A percentile compares a stretch with the other conserved stretches of the same genome.
Conservation (phyloP, 331 rosid genomes). For the Dryas integrifolia region DNA sequence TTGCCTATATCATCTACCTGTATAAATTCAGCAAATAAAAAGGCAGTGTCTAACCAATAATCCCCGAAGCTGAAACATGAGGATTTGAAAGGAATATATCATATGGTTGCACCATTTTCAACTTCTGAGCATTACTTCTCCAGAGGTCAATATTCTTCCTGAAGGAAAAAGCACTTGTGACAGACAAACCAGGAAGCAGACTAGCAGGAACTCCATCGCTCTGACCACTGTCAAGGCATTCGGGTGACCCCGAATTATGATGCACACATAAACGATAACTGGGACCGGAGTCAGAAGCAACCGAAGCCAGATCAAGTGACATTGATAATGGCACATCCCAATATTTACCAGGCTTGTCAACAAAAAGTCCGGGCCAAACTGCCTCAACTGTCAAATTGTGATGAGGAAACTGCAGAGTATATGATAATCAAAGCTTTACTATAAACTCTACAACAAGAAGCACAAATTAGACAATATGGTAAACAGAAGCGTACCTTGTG, state of each 20-base stretch:
- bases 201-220: constrained; percentile 38
- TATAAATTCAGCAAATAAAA: not conserved
- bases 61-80: constrained; percentile 66
- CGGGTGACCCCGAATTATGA: constrained; percentile 61
- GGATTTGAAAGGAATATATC: constrained; percentile 80
- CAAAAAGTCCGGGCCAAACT: constrained; percentile 77
- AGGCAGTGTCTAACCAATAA: constrained; percentile 55
- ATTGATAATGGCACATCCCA: constrained; percentile 87
- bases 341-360: constrained; percentile 63
- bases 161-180: constrained; percentile 65
- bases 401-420: constrained; percentile 57
- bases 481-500: constrained; percentile 46
- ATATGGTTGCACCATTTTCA: constrained; percentile 66
- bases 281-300: constrained; percentile 47
- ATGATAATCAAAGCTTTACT: constrained; percentile 19
- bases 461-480: not conserved
- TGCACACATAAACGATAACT: constrained; percentile 67
- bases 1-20: not conserved
- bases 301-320: constrained; percentile 72
- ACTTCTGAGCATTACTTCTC: constrained; percentile 63
- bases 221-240: constrained; percentile 39
- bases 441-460: not conserved
- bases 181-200: constrained; percentile 73
- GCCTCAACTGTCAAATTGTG: constrained; percentile 79
- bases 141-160: constrained; percentile 61